A percentile compares a stretch with the other conserved stretches of the same genome.
Evolutionary conservation across 768 basidiomycete species (phyloP).

Genomic region (Macrolepiota dolichaula): DNA sequence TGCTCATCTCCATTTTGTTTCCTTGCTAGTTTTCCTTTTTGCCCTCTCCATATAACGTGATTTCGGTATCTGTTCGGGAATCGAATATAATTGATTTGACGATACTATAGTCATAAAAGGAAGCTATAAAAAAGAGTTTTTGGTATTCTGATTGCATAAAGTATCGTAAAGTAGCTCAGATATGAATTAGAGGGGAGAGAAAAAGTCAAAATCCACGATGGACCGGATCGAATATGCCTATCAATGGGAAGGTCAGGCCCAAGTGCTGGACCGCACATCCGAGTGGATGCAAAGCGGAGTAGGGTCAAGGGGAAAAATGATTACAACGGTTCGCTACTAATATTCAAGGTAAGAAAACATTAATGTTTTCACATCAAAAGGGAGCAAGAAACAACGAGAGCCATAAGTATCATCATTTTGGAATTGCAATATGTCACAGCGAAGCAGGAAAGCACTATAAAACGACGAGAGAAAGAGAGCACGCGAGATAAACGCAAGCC

Average conservation of each 20-base stretch:
- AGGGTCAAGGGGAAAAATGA: not conserved
- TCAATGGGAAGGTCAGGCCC: not conserved
- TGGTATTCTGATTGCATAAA: not conserved
- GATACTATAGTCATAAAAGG: too few relatives aligned
- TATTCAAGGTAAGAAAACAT: not conserved
- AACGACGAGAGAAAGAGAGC: not conserved
- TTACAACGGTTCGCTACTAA: too few relatives aligned
- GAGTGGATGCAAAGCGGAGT: not conserved
- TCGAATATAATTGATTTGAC: not conserved
- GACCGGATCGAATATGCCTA: not conserved
- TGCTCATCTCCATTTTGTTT: not conserved
- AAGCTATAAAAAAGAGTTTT: too few relatives aligned
- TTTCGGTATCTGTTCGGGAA: not conserved
- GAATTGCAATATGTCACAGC: not conserved
- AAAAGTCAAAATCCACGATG: not conserved
- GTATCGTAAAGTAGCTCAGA: not conserved
- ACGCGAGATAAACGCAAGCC: not conserved
- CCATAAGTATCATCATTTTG: not conserved
- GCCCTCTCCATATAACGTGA: not conserved
- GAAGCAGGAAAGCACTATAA: slow-evolving; percentile 1
- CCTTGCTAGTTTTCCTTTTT: not conserved
- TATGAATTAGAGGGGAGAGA: not conserved
- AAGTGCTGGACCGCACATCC: not conserved
- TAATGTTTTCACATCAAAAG: not conserved
- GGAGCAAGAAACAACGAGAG: not conserved